A percentile compares a stretch with the other conserved stretches of the same genome.
Conservation (phyloP, 1,284 basidiomycete species). For the Tylopilus sp. region DNA sequence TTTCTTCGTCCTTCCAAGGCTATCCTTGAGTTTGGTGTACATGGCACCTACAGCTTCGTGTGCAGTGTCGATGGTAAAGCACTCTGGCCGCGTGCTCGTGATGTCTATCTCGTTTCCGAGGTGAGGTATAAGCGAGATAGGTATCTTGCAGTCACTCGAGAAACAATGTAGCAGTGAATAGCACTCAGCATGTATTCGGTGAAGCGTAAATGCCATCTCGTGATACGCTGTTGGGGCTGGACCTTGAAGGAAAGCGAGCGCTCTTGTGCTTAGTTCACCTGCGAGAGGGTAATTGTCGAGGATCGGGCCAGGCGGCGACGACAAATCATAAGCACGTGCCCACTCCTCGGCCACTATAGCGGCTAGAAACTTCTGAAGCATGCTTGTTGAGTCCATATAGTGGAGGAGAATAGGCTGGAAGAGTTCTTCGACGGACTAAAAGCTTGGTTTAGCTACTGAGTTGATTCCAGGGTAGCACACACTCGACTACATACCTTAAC, state of each 20-base stretch:
- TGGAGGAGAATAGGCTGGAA: constrained; percentile 72
- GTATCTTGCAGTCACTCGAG: constrained; percentile 80
- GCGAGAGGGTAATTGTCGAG: constrained; percentile 60
- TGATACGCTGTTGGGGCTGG: constrained; percentile 80
- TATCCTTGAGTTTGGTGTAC: constrained; percentile 74
- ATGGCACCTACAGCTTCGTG: constrained; percentile 67
- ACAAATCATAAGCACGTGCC: constrained; percentile 60
- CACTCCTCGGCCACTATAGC: constrained; percentile 91
- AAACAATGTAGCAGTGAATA: constrained; percentile 79
- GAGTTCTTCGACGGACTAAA: constrained; percentile 47
- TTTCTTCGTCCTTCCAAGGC: constrained; percentile 72
- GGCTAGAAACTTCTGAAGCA: constrained; percentile 86
- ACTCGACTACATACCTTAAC: constrained; percentile 40
- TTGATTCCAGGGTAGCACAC: constrained; percentile 1
- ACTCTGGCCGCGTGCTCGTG: constrained; percentile 56
- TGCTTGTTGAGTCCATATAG: constrained; percentile 84
- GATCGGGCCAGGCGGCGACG: constrained; percentile 37
- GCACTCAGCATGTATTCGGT: constrained; percentile 81
- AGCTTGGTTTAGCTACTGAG: constrained; percentile 6
- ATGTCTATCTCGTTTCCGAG: constrained; percentile 80
- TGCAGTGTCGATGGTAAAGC: constrained; percentile 83
- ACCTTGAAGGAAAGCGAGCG: constrained; percentile 72
- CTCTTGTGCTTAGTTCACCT: constrained; percentile 59
- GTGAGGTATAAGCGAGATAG: constrained; percentile 73
- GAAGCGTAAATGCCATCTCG: constrained; percentile 85